Conservation (phyloP, 1,284 basidiomycete species). For the Cutaneotrichosporon cyanovorans region DNA sequence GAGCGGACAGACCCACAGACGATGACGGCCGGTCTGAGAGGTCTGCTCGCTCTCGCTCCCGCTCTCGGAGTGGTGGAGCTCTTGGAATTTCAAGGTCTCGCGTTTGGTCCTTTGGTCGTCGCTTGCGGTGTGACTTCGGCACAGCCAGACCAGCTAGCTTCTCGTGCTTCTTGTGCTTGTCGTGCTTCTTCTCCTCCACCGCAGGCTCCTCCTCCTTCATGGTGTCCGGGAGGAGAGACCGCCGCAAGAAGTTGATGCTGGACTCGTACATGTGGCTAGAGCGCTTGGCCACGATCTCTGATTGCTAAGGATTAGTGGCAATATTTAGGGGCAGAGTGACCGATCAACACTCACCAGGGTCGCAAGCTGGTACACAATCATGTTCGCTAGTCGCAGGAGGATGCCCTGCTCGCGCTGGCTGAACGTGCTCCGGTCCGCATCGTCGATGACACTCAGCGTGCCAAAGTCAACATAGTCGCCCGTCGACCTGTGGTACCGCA, state of each 20-base stretch:
- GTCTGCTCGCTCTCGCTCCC: too few species aligned
- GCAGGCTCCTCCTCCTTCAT: not conserved
- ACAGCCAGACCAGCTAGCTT: too few species aligned
- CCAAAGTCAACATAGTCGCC: conserved; percentile 32
- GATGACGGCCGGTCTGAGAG: too few species aligned
- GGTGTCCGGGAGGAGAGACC: conserved; percentile 27
- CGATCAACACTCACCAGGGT: conserved; percentile 23
- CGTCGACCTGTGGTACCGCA: conserved; percentile 22
- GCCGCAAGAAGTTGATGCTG: conserved; percentile 36
- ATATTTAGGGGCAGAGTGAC: not conserved
- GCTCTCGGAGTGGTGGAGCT: too few species aligned
- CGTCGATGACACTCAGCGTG: conserved; percentile 25
- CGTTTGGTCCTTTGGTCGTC: too few species aligned
- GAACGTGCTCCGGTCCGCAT: conserved; percentile 25
- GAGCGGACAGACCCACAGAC: too few species aligned
- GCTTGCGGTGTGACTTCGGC: too few species aligned
- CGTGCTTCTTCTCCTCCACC: too few species aligned
- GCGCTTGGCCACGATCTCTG: conserved; percentile 30
- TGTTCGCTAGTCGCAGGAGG: conserved; percentile 35
- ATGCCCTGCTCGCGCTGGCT: conserved; percentile 25
- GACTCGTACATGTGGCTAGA: conserved; percentile 30
- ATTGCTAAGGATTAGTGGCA: conserved; percentile 17
- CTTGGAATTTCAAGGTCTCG: too few species aligned
- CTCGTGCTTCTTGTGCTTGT: not conserved
- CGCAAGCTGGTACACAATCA: conserved; percentile 40